Conservation (phyloP, 208 protist genomes). For the Angomonas ambiguus region DNA sequence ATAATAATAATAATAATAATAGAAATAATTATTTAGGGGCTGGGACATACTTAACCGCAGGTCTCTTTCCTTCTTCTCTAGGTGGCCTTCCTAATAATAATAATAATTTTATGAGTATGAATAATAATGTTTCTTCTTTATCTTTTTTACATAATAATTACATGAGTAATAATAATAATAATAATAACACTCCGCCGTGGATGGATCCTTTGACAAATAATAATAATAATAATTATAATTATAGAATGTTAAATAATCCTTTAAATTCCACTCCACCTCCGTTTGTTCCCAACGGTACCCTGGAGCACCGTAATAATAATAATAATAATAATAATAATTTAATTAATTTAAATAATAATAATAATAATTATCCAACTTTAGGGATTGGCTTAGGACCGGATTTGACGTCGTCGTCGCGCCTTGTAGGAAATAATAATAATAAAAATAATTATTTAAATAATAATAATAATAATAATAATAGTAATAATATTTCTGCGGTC, state of each 20-base stretch:
- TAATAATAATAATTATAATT: not conserved
- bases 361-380: not conserved
- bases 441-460: conserved; percentile 4
- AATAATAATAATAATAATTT: no score
- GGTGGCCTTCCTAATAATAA: not conserved
- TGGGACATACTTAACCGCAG: not conserved
- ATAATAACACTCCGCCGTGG: no score
- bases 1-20: conserved; percentile 12
- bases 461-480: conserved; percentile 4
- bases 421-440: not conserved
- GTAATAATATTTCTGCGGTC: not conserved
- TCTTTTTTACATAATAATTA: not conserved
- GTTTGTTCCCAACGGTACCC: not conserved
- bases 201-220: no score
- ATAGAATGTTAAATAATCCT: no score
- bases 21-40: conserved; percentile 1
- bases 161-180: not conserved
- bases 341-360: conserved; percentile 4
- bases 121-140: not conserved
- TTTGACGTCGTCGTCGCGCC: not conserved
- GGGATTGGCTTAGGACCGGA: not conserved
- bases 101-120: conserved; percentile 4
- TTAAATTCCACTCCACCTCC: not conserved
- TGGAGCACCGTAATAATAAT: not conserved
- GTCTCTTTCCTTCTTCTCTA: not conserved